Evolutionary conservation across 768 basidiomycete genomes (phyloP).

Genomic region (Coprinellus aureogranulatus): DNA sequence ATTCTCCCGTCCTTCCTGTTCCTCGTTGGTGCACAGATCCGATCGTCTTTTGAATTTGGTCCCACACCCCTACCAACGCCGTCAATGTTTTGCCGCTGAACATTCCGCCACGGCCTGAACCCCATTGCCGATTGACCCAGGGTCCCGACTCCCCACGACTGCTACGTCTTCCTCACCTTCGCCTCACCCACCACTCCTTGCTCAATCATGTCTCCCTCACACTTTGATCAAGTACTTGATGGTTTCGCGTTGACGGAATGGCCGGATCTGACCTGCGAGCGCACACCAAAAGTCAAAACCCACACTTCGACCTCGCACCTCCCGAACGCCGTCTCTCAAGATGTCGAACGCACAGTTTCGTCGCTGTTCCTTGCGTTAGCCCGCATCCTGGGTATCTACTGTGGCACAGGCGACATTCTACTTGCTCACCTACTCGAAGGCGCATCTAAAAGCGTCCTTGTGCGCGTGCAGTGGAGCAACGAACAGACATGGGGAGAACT

Average conservation of each 20-base stretch:
- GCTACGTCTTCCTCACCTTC: background rate
- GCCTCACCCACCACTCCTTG: background rate
- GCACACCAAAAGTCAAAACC: constrained; percentile 14
- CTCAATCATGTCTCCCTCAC: background rate
- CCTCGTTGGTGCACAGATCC: background rate
- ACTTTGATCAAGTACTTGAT: constrained; percentile 15
- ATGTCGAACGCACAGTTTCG: background rate
- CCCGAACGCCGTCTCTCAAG: constrained; percentile 2
- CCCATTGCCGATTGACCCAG: too few relatives aligned
- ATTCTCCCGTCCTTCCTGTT: background rate
- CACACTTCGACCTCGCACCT: constrained; percentile 8
- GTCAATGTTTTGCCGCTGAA: background rate
- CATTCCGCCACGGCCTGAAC: background rate
- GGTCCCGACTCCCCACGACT: background rate
- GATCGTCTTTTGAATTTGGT: background rate
- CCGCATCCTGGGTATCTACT: constrained; percentile 29
- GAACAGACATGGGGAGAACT: constrained; percentile 21
- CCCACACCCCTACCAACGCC: background rate
- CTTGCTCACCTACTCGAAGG: constrained; percentile 19
- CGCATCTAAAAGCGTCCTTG: constrained; percentile 8
- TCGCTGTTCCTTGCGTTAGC: constrained; percentile 21
- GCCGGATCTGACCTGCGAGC: constrained; percentile 30
- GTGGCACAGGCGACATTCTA: constrained; percentile 27
- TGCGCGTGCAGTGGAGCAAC: constrained; percentile 25
- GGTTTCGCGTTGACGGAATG: constrained; percentile 29